These are phyloP conservation scores for Rhytidiadelphus loreus DNA, from an alignment of 225 moss, liverwort and hornwort genomes.

Conservation along the genomic window DNA sequence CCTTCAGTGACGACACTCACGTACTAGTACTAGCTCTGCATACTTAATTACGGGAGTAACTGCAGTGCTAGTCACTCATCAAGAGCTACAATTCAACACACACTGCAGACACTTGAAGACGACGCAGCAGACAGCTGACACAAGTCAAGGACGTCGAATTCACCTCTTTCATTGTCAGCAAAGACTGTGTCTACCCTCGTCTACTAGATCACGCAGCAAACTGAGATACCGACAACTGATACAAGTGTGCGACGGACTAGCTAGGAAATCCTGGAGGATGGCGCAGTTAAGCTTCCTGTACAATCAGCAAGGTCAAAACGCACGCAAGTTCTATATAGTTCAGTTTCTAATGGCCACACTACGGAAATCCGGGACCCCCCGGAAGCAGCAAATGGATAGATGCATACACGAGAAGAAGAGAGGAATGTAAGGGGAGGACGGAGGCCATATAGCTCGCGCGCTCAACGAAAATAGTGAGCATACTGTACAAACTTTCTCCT, in stretches of 20 bases:
- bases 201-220: not conserved
- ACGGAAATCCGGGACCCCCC: not conserved
- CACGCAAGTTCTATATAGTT: not conserved
- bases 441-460: not conserved
- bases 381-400: not conserved
- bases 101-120: not conserved
- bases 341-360: not conserved
- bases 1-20: not conserved
- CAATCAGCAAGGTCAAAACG: not conserved
- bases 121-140: not conserved
- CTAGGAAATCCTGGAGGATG: not conserved
- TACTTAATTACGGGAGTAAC: not conserved
- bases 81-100: not conserved
- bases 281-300: not conserved
- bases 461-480: too few relatives aligned
- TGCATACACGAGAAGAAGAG: not conserved
- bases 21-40: not conserved
- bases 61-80: too few relatives aligned
- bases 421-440: not conserved
- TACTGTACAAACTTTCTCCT: not conserved
- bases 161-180: not conserved
- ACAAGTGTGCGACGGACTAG: not conserved
- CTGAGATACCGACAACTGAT: not conserved
- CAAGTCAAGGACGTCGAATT: not conserved
- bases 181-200: too few relatives aligned